Conservation (phyloP, 2,329 filamentous ascomycete species). For the Aspergillaceae sp. region DNA sequence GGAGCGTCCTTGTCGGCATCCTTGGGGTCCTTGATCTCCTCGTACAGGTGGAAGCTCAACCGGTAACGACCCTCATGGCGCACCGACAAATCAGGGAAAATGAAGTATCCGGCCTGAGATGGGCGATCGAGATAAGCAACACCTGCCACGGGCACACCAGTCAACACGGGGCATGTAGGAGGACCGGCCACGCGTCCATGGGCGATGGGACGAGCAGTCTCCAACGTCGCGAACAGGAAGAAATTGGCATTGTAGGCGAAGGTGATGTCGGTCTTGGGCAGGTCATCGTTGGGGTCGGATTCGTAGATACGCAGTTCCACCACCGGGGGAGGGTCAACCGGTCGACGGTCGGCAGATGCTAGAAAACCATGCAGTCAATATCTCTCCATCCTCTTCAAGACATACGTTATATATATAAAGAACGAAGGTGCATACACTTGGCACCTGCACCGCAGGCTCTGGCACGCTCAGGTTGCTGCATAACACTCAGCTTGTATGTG, state of each 20-base stretch:
- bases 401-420: no score
- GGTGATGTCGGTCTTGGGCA: constrained; percentile 62
- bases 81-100: constrained; percentile 94
- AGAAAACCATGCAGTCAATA: constrained; percentile 2
- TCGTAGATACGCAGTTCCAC: constrained; percentile 84
- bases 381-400: not conserved
- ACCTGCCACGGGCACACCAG: constrained; percentile 86
- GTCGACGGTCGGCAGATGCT: constrained; percentile 81
- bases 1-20: constrained; percentile 58
- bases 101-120: constrained; percentile 73
- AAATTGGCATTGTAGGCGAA: constrained; percentile 94
- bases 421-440: constrained; percentile 59
- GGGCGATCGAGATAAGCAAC: constrained; percentile 95
- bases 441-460: constrained; percentile 91
- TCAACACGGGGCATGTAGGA: constrained; percentile 73
- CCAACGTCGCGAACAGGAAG: constrained; percentile 89
- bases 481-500: constrained; percentile 73
- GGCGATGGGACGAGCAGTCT: constrained; percentile 74
- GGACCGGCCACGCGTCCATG: constrained; percentile 64
- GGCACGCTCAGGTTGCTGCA: constrained; percentile 90
- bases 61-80: constrained; percentile 89
- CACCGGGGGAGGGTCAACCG: constrained; percentile 90
- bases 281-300: constrained; percentile 45
- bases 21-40: constrained; percentile 78
- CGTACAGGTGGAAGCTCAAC: constrained; percentile 86